phyloP scores from a whole-genome alignment of 2,329 filamentous ascomycete genomes.

The Penicillium brasilianum region DNA sequence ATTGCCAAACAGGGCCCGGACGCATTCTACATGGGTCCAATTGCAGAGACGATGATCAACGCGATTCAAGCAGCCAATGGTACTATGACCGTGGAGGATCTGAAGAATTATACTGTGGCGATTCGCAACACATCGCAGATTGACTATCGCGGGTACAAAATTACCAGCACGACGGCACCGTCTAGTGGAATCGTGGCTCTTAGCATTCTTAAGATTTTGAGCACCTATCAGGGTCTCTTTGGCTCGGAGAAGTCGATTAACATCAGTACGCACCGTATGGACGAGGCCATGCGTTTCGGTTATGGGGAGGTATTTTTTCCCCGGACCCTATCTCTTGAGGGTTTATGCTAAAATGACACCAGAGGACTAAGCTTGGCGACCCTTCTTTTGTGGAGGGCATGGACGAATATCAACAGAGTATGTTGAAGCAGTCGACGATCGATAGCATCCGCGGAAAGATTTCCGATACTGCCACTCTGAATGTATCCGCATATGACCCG shows the following conservation, averaged over 20 bases:
- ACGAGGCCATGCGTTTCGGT: conserved; percentile 87
- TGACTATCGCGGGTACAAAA: conserved; percentile 70
- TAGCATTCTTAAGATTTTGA: conserved; percentile 79
- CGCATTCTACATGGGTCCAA: conserved; percentile 73
- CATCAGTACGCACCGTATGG: conserved; percentile 78
- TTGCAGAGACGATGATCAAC: conserved; percentile 74
- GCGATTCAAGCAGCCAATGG: conserved; percentile 72
- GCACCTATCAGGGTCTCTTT: conserved; percentile 72
- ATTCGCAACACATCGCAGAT: conserved; percentile 67
- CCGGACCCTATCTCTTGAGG: background rate
- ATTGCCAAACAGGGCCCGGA: conserved; percentile 76
- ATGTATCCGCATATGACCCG: conserved; percentile 76
- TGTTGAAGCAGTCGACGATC: conserved; percentile 68
- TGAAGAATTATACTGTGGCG: conserved; percentile 73
- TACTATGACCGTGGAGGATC: conserved; percentile 82
- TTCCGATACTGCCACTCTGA: conserved; percentile 71
- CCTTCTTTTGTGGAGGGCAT: conserved; percentile 73
- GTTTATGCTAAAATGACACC: conserved; percentile 28
- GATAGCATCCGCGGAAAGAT: conserved; percentile 69
- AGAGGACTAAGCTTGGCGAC: conserved; percentile 80
- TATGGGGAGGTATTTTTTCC: conserved; percentile 64
- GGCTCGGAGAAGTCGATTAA: conserved; percentile 59
- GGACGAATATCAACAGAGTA: conserved; percentile 65
- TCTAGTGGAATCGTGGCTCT: conserved; percentile 78
- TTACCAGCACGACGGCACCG: conserved; percentile 71